Evolutionary conservation across 805 yeast genomes (phyloP), one percentile per base, ranked within the genome.

Genomic region (Candida chilensis): DNA sequence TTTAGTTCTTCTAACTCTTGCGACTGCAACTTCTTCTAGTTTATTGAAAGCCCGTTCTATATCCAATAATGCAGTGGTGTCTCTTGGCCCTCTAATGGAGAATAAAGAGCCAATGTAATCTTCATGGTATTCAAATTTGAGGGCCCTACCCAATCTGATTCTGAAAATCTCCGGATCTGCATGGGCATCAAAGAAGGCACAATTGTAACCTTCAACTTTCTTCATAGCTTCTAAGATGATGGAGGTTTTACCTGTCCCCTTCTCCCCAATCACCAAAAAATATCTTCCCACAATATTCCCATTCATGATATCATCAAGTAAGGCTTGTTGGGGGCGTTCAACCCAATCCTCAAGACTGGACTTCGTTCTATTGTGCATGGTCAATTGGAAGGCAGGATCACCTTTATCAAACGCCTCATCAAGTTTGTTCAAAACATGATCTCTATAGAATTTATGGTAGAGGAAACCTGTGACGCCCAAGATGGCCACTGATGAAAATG

Each of bases 161-260:
- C 94, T 61, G 47, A 84, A 78, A 29, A 84, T 74, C 47, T 84
- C 94, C 0, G 90, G 85, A 47, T 84, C 94, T 0, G 88, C 78
- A 43, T 83, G 92, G 1, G 92, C 92, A 45, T 84, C 94, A 36
- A 84, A 57, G 29, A 78, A 64, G 0, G 85, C 71, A 29, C 85
- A 83, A 41, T 78, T 72, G 30, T 55, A 51, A 1, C 88, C 85
- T 22, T 66, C 57, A 2, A 71, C 73, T 39, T 76, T 70, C 35
- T 74, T 67, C 62, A 84, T 71, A 3, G 86, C 69, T 39, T 83
- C 86, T 42, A 80, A 52, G 11, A 84, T 63, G 60, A 85, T 66
- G 1, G 90, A 77, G 1, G 87, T 77, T 47, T 83, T 83, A 2
- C 94, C 94, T 1, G 92, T 83, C 1, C 94, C 94, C 47, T 84